Percentiles rank a stretch among this genome's conserved stretches.
These are phyloP conservation scores for Psilocybe cubensis DNA, from an alignment of 768 basidiomycete species.

Conservation along the genomic window DNA sequence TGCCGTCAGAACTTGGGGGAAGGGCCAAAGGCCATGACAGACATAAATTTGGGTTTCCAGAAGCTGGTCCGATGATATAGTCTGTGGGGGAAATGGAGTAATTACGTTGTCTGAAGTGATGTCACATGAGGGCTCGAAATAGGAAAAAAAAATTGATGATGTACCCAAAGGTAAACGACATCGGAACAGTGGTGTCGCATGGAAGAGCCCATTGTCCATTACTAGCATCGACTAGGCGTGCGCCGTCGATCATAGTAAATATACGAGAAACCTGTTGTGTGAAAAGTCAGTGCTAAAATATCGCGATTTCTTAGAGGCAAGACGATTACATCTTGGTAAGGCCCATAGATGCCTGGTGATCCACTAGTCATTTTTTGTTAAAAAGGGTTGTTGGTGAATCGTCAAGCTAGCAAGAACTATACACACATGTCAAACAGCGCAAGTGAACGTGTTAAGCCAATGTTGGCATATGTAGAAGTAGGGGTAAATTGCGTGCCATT, in stretches of 20 bases:
- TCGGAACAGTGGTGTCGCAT: constrained; percentile 59
- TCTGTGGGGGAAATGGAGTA: constrained; percentile 76
- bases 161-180: constrained; percentile 75
- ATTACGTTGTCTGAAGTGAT: constrained; percentile 39
- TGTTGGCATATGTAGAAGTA: constrained; percentile 64
- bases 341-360: constrained; percentile 71
- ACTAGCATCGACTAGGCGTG: constrained; percentile 69
- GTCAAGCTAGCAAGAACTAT: too few relatives aligned
- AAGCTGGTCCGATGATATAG: constrained; percentile 73
- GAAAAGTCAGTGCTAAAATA: neutral
- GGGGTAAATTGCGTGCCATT: constrained; percentile 57
- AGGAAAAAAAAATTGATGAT: constrained; percentile 13
- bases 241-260: constrained; percentile 59
- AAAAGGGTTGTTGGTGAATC: too few relatives aligned
- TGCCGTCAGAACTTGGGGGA: constrained; percentile 69
- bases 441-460: constrained; percentile 57
- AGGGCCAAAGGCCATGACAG: constrained; percentile 74
- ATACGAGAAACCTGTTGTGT: constrained; percentile 62
- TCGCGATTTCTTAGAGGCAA: neutral
- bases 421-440: constrained; percentile 78
- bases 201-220: constrained; percentile 80
- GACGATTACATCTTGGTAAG: constrained; percentile 79
- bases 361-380: constrained; percentile 57
- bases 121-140: neutral
- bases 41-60: constrained; percentile 67